These are phyloP conservation scores for Chondrus crispus DNA, from an alignment of 23 red algal species.

Conservation along the genomic window DNA sequence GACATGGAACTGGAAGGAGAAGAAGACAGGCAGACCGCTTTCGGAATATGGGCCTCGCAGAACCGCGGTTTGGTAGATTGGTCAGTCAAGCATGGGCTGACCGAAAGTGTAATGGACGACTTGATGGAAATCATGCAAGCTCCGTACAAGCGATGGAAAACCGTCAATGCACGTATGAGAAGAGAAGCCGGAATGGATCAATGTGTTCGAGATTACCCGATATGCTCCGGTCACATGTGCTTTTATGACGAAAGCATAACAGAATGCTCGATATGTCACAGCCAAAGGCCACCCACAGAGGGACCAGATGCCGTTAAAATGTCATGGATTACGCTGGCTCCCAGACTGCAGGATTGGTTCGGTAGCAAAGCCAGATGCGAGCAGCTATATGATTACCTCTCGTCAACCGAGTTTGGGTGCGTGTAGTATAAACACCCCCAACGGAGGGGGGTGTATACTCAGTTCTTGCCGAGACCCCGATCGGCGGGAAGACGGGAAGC, in stretches of 20 bases:
- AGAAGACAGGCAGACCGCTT: not conserved
- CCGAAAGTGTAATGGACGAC: not conserved
- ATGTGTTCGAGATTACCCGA: not conserved
- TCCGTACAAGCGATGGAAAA: slow-evolving; percentile 4
- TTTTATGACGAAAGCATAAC: not conserved
- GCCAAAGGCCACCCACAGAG: not conserved
- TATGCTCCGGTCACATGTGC: not conserved
- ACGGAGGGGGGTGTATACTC: too few relatives aligned
- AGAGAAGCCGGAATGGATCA: not conserved
- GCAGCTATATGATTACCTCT: not conserved
- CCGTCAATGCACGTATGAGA: not conserved
- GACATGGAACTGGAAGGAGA: too few relatives aligned
- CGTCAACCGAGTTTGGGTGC: not conserved
- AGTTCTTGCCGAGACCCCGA: too few relatives aligned
- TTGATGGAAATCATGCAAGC: not conserved
- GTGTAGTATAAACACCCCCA: too few relatives aligned
- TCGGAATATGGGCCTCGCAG: not conserved
- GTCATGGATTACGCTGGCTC: not conserved
- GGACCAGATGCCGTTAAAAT: not conserved
- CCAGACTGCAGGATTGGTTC: not conserved
- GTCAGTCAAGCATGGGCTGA: not conserved
- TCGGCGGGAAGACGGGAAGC: too few relatives aligned
- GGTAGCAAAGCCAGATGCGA: not conserved
- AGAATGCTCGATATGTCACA: not conserved
- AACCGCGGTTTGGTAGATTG: not conserved